These are phyloP conservation scores for Arabidopsis lyrata DNA, from an alignment of 441 rosid genomes.

Conservation along the genomic window DNA sequence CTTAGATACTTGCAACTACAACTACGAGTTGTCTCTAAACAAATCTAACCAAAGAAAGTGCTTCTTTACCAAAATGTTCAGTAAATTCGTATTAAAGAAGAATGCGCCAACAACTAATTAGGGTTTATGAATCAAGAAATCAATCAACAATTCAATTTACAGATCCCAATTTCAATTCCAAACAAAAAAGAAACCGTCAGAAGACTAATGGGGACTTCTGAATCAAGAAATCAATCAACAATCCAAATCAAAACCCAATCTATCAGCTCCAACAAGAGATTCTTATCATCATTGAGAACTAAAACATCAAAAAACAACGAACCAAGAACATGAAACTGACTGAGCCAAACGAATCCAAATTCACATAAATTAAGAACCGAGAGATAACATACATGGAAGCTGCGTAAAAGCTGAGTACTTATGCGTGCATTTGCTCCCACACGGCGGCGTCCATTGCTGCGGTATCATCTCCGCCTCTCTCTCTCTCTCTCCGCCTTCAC, in stretches of 20 bases:
- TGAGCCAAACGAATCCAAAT: conserved; percentile 24
- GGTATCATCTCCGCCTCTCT: conserved; percentile 63
- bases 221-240: conserved; percentile 21
- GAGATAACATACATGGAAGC: conserved; percentile 65
- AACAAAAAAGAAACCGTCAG: not conserved
- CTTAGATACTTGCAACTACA: not conserved
- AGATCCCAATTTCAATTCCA: conserved; percentile 14
- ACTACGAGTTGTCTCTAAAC: conserved; percentile 7
- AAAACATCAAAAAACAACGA: conserved; percentile 20
- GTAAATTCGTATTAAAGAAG: not conserved
- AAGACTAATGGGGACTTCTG: conserved; percentile 8
- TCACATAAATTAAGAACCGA: conserved; percentile 4
- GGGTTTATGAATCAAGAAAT: not conserved
- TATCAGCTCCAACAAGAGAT: not conserved
- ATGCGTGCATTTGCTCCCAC: conserved; percentile 75
- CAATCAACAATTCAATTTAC: not conserved
- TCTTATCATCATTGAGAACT: conserved; percentile 12
- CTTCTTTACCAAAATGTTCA: conserved; percentile 2
- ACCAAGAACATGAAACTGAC: conserved; percentile 2
- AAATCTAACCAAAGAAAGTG: conserved; percentile 25
- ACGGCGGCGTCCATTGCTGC: conserved; percentile 77
- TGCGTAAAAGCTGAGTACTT: conserved; percentile 78
- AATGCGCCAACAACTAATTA: conserved; percentile 1
- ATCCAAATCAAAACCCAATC: not conserved
- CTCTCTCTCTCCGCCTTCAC: conserved; percentile 45